phyloP scores from a whole-genome alignment of 2,329 filamentous ascomycete genomes.

The Curvularia sp. region DNA sequence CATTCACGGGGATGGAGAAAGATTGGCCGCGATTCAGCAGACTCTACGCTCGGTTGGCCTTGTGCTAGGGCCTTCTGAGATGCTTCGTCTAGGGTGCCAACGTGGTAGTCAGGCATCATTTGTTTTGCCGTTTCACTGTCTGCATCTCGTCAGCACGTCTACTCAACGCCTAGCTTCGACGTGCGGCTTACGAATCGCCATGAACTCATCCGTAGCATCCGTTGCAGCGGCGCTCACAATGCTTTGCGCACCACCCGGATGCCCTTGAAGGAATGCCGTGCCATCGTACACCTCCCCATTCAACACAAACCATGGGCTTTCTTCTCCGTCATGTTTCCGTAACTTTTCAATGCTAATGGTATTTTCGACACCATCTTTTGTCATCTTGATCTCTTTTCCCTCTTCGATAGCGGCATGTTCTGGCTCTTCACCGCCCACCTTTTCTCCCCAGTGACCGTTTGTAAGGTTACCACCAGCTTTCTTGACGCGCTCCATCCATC shows the following conservation, averaged over 20 bases:
- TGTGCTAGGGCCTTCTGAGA: constrained; percentile 63
- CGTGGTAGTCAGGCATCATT: constrained; percentile 87
- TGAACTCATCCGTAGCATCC: constrained; percentile 86
- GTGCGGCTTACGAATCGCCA: constrained; percentile 79
- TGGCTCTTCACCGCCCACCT: constrained; percentile 60
- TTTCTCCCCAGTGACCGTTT: constrained; percentile 87
- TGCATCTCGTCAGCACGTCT: constrained; percentile 51
- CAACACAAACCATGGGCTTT: constrained; percentile 84
- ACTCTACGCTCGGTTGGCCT: constrained; percentile 53
- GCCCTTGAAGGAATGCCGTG: constrained; percentile 77
- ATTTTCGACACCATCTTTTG: constrained; percentile 68
- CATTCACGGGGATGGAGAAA: constrained; percentile 78
- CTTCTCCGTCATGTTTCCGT: constrained; percentile 68
- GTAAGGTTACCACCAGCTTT: constrained; percentile 78
- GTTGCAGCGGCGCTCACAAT: constrained; percentile 83
- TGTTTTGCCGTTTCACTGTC: constrained; percentile 90
- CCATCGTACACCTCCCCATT: constrained; percentile 91
- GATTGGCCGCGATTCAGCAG: constrained; percentile 58
- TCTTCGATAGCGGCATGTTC: constrained; percentile 56
- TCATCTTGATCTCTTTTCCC: constrained; percentile 77
- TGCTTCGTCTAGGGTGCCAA: constrained; percentile 74
- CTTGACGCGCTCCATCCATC: constrained; percentile 94
- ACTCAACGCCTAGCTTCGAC: background rate
- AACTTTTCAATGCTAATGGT: constrained; percentile 75
- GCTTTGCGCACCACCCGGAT: constrained; percentile 85